These are phyloP conservation scores for Aspergillus nanangensis DNA, from an alignment of 495 filamentous ascomycete species.

Conservation along the genomic window DNA sequence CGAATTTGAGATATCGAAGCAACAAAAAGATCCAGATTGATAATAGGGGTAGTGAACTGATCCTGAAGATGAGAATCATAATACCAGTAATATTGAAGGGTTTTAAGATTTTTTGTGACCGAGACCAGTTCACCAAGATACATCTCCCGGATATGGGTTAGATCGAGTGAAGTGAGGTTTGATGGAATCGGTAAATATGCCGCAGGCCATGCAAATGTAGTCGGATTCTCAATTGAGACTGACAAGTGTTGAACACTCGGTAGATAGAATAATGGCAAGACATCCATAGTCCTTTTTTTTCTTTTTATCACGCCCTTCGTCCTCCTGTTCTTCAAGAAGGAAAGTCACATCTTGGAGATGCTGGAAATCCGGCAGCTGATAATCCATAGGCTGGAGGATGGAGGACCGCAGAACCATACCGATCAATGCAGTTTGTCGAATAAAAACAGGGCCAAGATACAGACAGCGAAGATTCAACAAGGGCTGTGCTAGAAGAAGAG, in stretches of 20 bases:
- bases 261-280: conserved; percentile 17
- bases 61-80: conserved; percentile 11
- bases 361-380: conserved; percentile 7
- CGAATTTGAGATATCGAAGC: conserved; percentile 12
- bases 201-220: conserved; percentile 11
- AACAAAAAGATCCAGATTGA: conserved; percentile 11
- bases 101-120: conserved; percentile 5
- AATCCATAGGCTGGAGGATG: conserved; percentile 10
- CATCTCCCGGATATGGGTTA: conserved; percentile 4
- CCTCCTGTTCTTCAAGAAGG: neutral
- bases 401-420: conserved; percentile 14
- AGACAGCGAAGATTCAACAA: conserved; percentile 11
- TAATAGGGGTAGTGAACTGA: conserved; percentile 7
- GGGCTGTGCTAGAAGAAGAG: conserved; percentile 12
- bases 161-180: conserved; percentile 11
- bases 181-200: conserved; percentile 7
- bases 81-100: conserved; percentile 9
- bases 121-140: conserved; percentile 13
- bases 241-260: conserved; percentile 10
- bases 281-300: conserved; percentile 14
- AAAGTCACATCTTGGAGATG: conserved; percentile 12
- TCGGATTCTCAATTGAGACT: conserved; percentile 14
- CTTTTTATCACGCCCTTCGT: conserved; percentile 4
- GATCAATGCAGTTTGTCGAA: conserved; percentile 10
- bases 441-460: conserved; percentile 10